Percentiles rank a stretch among this genome's conserved stretches.
phyloP scores from a whole-genome alignment of 140 eudicot species.

The Ambrosia hybrid region DNA sequence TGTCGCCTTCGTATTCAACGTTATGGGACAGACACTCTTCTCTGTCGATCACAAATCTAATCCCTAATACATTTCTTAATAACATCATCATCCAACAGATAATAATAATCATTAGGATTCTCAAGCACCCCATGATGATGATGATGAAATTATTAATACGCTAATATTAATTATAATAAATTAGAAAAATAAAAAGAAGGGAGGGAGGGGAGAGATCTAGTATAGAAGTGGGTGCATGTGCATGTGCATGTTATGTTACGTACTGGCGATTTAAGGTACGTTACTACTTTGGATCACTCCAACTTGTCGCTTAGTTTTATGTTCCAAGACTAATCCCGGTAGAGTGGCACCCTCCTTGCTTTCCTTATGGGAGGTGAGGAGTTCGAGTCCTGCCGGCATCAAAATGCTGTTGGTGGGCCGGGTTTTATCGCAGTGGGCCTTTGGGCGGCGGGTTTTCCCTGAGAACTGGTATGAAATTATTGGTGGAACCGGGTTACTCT shows the following conservation, averaged over 20 bases:
- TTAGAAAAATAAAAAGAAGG: neutral
- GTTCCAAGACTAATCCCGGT: neutral
- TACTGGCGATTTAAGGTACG: constrained; percentile 12
- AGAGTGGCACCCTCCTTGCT: no score
- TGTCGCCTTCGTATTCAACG: constrained; percentile 69
- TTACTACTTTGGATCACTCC: constrained; percentile 27
- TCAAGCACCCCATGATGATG: neutral
- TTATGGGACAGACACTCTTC: constrained; percentile 80
- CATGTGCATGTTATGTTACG: neutral
- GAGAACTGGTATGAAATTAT: no score
- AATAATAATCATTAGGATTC: constrained; percentile 15
- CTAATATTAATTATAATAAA: neutral
- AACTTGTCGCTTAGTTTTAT: constrained; percentile 22
- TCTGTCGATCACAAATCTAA: constrained; percentile 81
- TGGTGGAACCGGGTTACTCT: no score
- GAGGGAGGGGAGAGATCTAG: constrained; percentile 19
- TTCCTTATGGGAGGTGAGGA: no score
- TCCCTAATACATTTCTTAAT: constrained; percentile 45
- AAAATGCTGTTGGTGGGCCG: no score
- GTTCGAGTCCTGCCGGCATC: no score
- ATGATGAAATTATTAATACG: no score
- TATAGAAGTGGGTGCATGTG: neutral
- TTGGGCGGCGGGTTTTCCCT: no score
- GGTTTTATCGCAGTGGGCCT: no score
- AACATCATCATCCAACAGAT: constrained; percentile 22